Evolutionary conservation across 495 filamentous ascomycete species (phyloP).

Genomic region (Aspergillus coremiiformis): DNA sequence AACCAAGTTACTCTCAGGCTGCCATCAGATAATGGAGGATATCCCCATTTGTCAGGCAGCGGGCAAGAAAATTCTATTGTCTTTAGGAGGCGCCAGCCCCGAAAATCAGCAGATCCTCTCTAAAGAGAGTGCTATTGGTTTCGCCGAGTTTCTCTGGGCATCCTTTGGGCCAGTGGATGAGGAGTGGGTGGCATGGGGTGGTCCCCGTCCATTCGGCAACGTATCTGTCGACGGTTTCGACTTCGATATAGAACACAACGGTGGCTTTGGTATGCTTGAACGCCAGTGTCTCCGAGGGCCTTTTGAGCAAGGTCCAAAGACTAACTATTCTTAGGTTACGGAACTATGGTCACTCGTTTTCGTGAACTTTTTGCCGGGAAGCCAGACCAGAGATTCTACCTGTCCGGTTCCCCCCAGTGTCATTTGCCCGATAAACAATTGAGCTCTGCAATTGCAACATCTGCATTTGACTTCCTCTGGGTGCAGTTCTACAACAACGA

Average conservation of each 20-base stretch:
- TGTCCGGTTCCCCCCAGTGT: slow-evolving; percentile 62
- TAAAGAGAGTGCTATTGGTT: slow-evolving; percentile 30
- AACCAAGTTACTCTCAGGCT: slow-evolving; percentile 39
- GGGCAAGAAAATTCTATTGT: slow-evolving; percentile 62
- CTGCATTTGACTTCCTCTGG: slow-evolving; percentile 56
- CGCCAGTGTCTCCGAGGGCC: slow-evolving; percentile 1
- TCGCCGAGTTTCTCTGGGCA: slow-evolving; percentile 57
- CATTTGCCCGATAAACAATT: slow-evolving; percentile 51
- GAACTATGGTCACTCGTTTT: slow-evolving; percentile 44
- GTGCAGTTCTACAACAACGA: slow-evolving; percentile 63
- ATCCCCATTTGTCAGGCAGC: slow-evolving; percentile 56
- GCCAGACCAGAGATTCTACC: slow-evolving; percentile 46
- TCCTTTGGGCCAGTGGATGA: slow-evolving; percentile 50
- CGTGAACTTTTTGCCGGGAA: slow-evolving; percentile 41
- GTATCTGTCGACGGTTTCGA: slow-evolving; percentile 66
- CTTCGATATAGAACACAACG: slow-evolving; percentile 53
- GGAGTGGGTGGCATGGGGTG: slow-evolving; percentile 25
- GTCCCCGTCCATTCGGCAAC: slow-evolving; percentile 53
- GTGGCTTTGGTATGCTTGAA: slow-evolving; percentile 37
- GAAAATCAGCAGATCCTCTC: slow-evolving; percentile 32
- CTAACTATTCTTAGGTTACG: slow-evolving; percentile 28
- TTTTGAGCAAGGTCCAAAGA: neutral
- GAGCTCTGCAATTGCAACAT: slow-evolving; percentile 39
- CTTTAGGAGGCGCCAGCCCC: slow-evolving; percentile 50
- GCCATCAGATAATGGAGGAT: slow-evolving; percentile 48